Percentiles rank a stretch among this genome's conserved stretches.
These are phyloP conservation scores for Ascochyta rabiei DNA, from an alignment of 2,329 filamentous ascomycete genomes.

Conservation along the genomic window DNA sequence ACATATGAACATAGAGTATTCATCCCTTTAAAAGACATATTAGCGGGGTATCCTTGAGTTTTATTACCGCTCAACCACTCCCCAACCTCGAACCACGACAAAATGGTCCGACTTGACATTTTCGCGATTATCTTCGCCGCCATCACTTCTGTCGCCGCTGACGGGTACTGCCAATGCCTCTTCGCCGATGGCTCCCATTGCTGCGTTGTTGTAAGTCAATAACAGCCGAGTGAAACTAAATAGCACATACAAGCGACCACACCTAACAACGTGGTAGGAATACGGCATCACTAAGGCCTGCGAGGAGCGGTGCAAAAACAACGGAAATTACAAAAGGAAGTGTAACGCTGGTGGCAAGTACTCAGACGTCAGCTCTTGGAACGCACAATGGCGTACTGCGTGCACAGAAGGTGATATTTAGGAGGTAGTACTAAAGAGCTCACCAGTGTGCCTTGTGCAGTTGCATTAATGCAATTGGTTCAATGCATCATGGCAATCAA, in stretches of 20 bases:
- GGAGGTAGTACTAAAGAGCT: conserved; percentile 1
- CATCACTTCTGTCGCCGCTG: conserved; percentile 10
- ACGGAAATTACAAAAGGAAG: conserved; percentile 6
- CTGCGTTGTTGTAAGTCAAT: conserved; percentile 13
- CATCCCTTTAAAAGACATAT: conserved; percentile 1
- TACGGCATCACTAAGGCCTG: conserved; percentile 6
- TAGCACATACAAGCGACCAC: conserved; percentile 2
- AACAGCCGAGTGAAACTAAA: not conserved
- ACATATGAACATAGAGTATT: conserved; percentile 1
- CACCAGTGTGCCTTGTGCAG: conserved; percentile 1
- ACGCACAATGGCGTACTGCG: conserved; percentile 1
- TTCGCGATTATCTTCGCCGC: conserved; percentile 9
- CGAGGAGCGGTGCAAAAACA: conserved; percentile 6
- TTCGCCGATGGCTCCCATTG: conserved; percentile 7
- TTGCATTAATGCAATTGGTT: not conserved
- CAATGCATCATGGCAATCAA: conserved; percentile 4
- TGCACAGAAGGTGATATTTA: conserved; percentile 11
- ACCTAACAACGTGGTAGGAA: conserved; percentile 6
- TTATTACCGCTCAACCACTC: not conserved
- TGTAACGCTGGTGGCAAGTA: conserved; percentile 10
- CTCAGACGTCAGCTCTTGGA: conserved; percentile 8
- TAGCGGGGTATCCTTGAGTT: conserved; percentile 1
- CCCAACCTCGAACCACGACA: conserved; percentile 2
- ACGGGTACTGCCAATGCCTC: conserved; percentile 11
- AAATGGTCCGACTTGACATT: conserved; percentile 8